Base-by-base conservation (phyloP, 495 filamentous ascomycete genomes). In the Bryoglossum gracile region DNA sequence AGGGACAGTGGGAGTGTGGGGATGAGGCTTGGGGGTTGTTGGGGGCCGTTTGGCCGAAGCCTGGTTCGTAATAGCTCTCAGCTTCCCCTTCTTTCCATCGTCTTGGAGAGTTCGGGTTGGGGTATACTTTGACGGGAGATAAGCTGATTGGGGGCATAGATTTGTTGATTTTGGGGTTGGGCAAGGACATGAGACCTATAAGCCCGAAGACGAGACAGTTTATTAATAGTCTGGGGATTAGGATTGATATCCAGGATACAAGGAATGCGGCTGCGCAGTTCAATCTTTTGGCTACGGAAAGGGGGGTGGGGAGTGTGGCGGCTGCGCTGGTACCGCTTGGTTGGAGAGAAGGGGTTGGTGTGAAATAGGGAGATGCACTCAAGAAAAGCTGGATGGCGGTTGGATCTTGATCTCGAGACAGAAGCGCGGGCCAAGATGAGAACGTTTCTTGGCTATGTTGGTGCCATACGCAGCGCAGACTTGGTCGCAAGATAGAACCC, bases 181-280 rank as follows among this genome's bases (percentile, higher is more conserved):
- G 92, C n/a, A 73, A 72, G 3, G 68, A 71, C 13, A 85, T 89
- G 28, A 65, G 80, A 39, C 87, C 89, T 3, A 58, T 97, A 5
- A 81, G 84, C n/a, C 84, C 87, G 1, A 73, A 78, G 51, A 84
- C 85, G 41, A 78, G 84, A 55, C 69, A 71, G 50, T 69, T 76
- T 52, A 80, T 99, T 46, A 84, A 81, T 56, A 75, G 75, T 18
- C 54, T 97, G 46, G 92, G 92, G 0, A 83, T 99, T 49, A 74
- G 87, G 50, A 69, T 97, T 22, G 92, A 99, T 58, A 75, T 96
- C 10, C 76, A 87, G 63, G 92, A 96, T 71, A 99, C 92, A 28
- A 71, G 88, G 49, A 96, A 96, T 69, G 92, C 92, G 17, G 89
- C 90, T 14, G 83, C 88, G 45, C 88, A 90, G 70, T 94, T 86